A percentile compares a stretch with the other conserved stretches of the same genome.
Conservation (phyloP, 2,329 filamentous ascomycete genomes). For the Dendryphion nanum region DNA sequence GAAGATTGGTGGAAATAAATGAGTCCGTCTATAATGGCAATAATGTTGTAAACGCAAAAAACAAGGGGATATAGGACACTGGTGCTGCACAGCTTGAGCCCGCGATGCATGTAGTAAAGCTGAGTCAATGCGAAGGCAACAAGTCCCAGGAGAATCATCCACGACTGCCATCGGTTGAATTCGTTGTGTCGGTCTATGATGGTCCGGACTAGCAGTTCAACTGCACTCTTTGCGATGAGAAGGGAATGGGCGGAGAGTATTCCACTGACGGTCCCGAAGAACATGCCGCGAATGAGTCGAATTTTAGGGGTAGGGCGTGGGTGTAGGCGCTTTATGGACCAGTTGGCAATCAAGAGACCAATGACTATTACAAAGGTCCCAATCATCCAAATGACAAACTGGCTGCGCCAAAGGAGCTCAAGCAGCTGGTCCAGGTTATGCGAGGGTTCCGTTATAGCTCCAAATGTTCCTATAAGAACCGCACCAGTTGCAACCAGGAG, state of each 20-base stretch:
- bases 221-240: constrained; percentile 91
- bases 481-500: constrained; percentile 83
- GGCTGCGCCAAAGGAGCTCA: constrained; percentile 66
- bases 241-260: constrained; percentile 92
- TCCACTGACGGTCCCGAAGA: constrained; percentile 83
- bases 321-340: constrained; percentile 39
- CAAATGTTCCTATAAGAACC: constrained; percentile 89
- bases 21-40: constrained; percentile 92
- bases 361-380: constrained; percentile 73
- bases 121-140: constrained; percentile 81
- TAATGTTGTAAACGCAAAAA: constrained; percentile 99
- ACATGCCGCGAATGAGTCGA: constrained; percentile 75
- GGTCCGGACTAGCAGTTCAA: constrained; percentile 87
- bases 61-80: constrained; percentile 95
- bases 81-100: constrained; percentile 90
- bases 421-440: constrained; percentile 84
- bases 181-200: constrained; percentile 84
- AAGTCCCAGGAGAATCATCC: constrained; percentile 82
- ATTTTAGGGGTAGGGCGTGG: constrained; percentile 58
- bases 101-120: constrained; percentile 91
- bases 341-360: constrained; percentile 57
- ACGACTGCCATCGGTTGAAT: constrained; percentile 93
- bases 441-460: constrained; percentile 87
- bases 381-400: constrained; percentile 88
- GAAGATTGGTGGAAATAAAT: constrained; percentile 95